Base-by-base conservation (phyloP, 257 asterid species). In the Linaria vulgaris region DNA sequence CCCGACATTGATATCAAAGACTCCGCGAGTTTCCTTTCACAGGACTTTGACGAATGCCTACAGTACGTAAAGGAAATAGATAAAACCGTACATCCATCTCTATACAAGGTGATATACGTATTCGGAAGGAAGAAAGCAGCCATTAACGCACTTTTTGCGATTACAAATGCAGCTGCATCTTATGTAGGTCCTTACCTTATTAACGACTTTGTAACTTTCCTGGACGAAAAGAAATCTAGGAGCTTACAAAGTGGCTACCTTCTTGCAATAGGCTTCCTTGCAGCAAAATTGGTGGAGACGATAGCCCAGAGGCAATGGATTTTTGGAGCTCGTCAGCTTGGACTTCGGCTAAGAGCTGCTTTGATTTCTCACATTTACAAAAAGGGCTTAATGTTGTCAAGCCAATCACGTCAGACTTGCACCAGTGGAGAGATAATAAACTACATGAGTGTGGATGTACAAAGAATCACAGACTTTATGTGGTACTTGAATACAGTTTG, bases 111-210 rank as follows among this genome's bases (percentile, higher is more conserved):
- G 13, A 53, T 89, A 14, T 92, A 83, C 78, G 46, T 85, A 15
- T 77, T 92, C 64, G 90, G 80, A 20, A 74, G 94, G 74, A 83
- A 83, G 69, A 92, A 89, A 80, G 96, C 91, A 63, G 90, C 87
- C 9, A 70, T 87, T 7, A 92, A 85, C 56, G 99, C 96, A 8
- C 70, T 87, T 44, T 85, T 92, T 22, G 99, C 99, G 4, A 73
- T 92, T 38, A 76, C 84, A 63, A 85, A 79, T 68, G 97, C 96
- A 15, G 81, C 53, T 15, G 73, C 96, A 51, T 87, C 99, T 16
- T 92, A 89, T 45, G 97, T 89, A 6, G 97, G 97, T 16, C 99
- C 99, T 14, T 92, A 87, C 77, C 94, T 92, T 4, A 89, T 92
- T 17, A 71, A 77, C 12, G 87, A 80, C 84, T 84, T 92, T 7